Percentiles rank a stretch among this genome's conserved stretches.
phyloP scores from a whole-genome alignment of 768 basidiomycete genomes.

The Russula foetens region DNA sequence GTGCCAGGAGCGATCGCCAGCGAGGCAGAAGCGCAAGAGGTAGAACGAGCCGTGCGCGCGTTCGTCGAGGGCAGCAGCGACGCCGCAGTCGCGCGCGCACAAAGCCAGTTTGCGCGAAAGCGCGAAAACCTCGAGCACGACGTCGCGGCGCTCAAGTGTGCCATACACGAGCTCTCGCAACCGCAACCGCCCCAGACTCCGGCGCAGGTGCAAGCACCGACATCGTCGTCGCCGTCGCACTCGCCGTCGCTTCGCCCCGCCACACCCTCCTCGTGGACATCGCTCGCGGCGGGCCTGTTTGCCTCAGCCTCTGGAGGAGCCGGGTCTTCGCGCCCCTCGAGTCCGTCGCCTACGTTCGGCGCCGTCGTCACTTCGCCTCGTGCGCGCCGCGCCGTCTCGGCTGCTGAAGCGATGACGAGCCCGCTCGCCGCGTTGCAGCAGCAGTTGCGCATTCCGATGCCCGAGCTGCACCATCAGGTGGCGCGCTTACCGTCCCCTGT shows the following conservation, averaged over 20 bases:
- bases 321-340: constrained; percentile 32
- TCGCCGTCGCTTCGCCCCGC: neutral
- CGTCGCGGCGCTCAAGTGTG: constrained; percentile 57
- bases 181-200: neutral
- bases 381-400: constrained; percentile 41
- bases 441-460: constrained; percentile 53
- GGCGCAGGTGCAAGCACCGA: neutral
- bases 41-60: constrained; percentile 42
- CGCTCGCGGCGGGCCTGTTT: constrained; percentile 55
- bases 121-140: constrained; percentile 71
- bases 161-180: constrained; percentile 37
- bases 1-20: constrained; percentile 42
- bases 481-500: constrained; percentile 18
- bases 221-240: neutral
- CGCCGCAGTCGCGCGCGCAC: constrained; percentile 37
- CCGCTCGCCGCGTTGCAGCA: constrained; percentile 25
- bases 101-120: constrained; percentile 45
- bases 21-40: constrained; percentile 28
- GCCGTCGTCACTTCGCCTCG: constrained; percentile 60
- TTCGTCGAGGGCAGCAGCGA: constrained; percentile 55
- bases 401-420: constrained; percentile 21
- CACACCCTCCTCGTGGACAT: constrained; percentile 27
- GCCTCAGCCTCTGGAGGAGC: constrained; percentile 21
- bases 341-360: constrained; percentile 54
- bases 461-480: constrained; percentile 29